Base-by-base conservation (phyloP, 2,329 filamentous ascomycete species). In the Grosmannia huntii region DNA sequence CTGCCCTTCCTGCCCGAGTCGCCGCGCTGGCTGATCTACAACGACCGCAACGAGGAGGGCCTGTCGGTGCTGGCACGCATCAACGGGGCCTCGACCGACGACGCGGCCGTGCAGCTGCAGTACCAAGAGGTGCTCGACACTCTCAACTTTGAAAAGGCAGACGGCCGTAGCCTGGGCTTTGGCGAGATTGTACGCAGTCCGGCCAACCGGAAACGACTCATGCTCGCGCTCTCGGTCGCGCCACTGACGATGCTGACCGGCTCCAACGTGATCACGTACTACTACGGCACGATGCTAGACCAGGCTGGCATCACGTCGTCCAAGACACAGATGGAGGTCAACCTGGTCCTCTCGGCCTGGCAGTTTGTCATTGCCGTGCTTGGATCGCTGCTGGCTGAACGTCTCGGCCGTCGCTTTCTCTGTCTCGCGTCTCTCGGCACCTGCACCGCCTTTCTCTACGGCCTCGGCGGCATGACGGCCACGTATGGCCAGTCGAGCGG, bases 41-140 rank as follows among this genome's bases (percentile, higher is more conserved):
- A 70, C 21, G 63, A 62, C 36, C 66, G 66, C n/a, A 54, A 65
- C 33, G 63, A 66, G 4, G 68, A 70, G 38, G 68, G 67, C 9
- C 60, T 69, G 11, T 53, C 64, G 21, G 69, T 73, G 0, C 67
- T 78, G 0, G 70, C 72, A 0, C 68, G 70, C 59, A 71, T 73
- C 53, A 71, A 76, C 56, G 70, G 73, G 7, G 64, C 53, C 19
- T 10, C 44, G 2, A 10, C 19, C 25, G 55, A 75, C 59, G 72
- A 74, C 1, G 66, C 76, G 48, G 60, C 65, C 1, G 63, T 72
- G 3, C 64, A 72, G 10, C 60, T 69, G 7, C 67, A 71, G 28
- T 74, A 68, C 65, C 70, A 72, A 48, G 71, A 76, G 60, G 75
- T 76, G 48, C 61, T 70, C 31, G 72, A 75, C 57, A 74, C 73